Conservation (phyloP, 2,329 filamentous ascomycete species). For the Scorias spongiosa region DNA sequence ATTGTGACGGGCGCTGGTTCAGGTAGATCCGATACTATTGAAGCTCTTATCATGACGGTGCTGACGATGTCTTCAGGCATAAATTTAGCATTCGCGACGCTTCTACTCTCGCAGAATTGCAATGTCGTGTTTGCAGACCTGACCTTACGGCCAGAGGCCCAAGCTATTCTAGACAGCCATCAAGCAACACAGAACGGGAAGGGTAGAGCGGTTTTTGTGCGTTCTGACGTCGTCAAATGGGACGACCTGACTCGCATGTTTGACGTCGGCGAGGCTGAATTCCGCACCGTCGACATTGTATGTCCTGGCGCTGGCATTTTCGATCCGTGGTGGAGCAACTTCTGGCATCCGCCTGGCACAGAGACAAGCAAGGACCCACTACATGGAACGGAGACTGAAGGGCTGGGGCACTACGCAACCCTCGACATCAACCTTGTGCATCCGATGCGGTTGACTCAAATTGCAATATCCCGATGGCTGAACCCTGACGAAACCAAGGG, state of each 20-base stretch:
- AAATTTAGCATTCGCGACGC: constrained; percentile 29
- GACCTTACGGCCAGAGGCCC: constrained; percentile 31
- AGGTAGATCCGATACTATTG: constrained; percentile 11
- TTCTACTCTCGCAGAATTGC: constrained; percentile 30
- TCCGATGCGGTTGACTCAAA: constrained; percentile 31
- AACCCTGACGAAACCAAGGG: constrained; percentile 16
- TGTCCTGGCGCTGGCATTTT: constrained; percentile 29
- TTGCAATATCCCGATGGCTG: constrained; percentile 31
- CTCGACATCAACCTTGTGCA: constrained; percentile 35
- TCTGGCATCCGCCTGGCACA: constrained; percentile 32
- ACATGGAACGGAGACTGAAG: constrained; percentile 11
- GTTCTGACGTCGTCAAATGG: constrained; percentile 37
- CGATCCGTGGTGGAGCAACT: constrained; percentile 33
- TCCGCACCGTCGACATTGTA: constrained; percentile 32
- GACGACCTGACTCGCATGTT: constrained; percentile 34
- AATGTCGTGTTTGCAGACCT: constrained; percentile 36
- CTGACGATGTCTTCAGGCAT: constrained; percentile 24
- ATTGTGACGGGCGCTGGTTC: constrained; percentile 34
- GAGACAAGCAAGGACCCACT: constrained; percentile 19
- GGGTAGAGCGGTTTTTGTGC: constrained; percentile 27
- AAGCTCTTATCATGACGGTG: background rate
- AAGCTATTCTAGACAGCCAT: constrained; percentile 25
- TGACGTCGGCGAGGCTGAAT: constrained; percentile 31
- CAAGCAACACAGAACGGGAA: constrained; percentile 8
- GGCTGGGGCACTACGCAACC: constrained; percentile 20